phyloP scores from a whole-genome alignment of 805 yeast genomes.

The Spathaspora gorwiae region DNA sequence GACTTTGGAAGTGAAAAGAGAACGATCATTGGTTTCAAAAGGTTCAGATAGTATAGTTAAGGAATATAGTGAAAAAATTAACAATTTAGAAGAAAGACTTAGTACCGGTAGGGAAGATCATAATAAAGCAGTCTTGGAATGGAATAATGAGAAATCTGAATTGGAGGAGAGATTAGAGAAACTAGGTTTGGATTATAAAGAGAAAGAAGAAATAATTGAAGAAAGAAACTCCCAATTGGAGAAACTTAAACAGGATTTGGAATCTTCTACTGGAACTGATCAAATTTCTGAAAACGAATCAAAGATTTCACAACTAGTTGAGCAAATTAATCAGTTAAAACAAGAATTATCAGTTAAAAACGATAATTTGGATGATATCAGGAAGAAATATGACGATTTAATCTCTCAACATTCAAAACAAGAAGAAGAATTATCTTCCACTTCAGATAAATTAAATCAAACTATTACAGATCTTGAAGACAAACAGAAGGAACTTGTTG shows the following conservation, averaged over 20 bases:
- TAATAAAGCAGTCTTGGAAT: constrained; percentile 6
- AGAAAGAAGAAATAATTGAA: neutral
- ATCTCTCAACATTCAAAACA: neutral
- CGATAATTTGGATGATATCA: neutral
- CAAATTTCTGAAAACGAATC: neutral
- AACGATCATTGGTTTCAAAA: constrained; percentile 43
- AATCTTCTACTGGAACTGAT: neutral
- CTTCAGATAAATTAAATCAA: too few relatives aligned
- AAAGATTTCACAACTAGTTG: neutral
- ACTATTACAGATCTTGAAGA: too few relatives aligned
- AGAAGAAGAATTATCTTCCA: neutral
- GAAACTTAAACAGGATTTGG: neutral
- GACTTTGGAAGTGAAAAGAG: constrained; percentile 44
- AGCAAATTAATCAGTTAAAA: neutral
- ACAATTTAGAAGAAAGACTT: constrained; percentile 35
- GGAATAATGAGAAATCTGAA: neutral
- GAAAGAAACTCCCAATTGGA: neutral
- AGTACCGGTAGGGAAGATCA: constrained; percentile 10
- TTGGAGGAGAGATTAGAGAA: constrained; percentile 1
- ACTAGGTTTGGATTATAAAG: neutral
- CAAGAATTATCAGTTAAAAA: neutral
- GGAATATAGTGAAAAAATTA: constrained; percentile 46
- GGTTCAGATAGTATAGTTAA: constrained; percentile 47
- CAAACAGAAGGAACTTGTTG: too few relatives aligned
- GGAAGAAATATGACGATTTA: neutral